Evolutionary conservation across 2,329 filamentous ascomycete species (phyloP).

Genomic region (Berkeleyomyces basicola): DNA sequence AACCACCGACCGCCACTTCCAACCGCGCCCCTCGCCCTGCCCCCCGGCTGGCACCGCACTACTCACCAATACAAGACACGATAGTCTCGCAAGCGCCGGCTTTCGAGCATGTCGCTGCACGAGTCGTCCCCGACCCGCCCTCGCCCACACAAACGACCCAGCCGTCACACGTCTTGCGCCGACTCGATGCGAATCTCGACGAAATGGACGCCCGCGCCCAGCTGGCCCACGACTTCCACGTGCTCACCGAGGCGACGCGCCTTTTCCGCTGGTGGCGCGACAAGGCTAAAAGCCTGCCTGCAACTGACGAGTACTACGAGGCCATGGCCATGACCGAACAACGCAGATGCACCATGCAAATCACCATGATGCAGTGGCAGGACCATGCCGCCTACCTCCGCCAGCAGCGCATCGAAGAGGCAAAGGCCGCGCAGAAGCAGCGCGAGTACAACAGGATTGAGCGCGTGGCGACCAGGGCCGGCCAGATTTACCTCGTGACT

Average conservation of each 20-base stretch:
- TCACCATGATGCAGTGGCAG: constrained; percentile 12
- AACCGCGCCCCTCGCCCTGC: background rate
- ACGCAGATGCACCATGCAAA: constrained; percentile 4
- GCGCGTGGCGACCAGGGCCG: constrained; percentile 36
- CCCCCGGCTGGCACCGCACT: background rate
- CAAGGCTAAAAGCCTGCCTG: constrained; percentile 6
- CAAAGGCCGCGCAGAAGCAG: constrained; percentile 8
- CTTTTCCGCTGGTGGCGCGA: constrained; percentile 13
- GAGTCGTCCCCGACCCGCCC: background rate
- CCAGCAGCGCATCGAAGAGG: constrained; percentile 7
- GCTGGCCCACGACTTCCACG: constrained; percentile 1
- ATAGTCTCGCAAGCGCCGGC: background rate
- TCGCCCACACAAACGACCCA: constrained; percentile 12
- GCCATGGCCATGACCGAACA: constrained; percentile 11
- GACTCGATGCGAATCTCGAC: constrained; percentile 6
- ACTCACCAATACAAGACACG: background rate
- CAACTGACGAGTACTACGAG: constrained; percentile 12
- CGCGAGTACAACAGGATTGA: constrained; percentile 11
- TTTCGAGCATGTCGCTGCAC: constrained; percentile 6
- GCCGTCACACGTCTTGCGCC: constrained; percentile 11
- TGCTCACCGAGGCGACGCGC: constrained; percentile 1
- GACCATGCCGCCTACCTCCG: constrained; percentile 4
- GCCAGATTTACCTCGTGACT: constrained; percentile 46
- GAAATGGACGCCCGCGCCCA: constrained; percentile 12
- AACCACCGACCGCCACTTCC: background rate